These are phyloP conservation scores for Mortierella sp. DNA, from an alignment of 371 early-diverging fungal genomes.

Conservation along the genomic window DNA sequence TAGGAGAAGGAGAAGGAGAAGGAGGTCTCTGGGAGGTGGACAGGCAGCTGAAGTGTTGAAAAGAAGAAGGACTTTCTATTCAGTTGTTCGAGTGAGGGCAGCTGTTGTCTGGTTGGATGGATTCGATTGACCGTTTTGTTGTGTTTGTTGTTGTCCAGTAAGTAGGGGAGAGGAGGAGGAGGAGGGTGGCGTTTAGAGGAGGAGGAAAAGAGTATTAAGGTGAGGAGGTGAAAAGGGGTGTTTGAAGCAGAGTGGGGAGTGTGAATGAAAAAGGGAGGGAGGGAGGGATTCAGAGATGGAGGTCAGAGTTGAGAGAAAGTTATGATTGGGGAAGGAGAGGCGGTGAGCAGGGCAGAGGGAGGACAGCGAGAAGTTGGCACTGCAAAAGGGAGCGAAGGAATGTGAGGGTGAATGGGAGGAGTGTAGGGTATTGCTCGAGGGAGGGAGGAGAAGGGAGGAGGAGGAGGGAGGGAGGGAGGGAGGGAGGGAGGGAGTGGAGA, in stretches of 20 bases:
- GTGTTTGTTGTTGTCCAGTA: neutral
- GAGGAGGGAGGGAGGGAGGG: neutral
- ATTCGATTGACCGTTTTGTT: neutral
- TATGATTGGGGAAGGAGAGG: neutral
- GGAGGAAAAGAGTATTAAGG: neutral
- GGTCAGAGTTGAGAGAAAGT: neutral
- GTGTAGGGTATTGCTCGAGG: neutral
- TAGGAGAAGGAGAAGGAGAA: neutral
- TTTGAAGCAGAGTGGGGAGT: neutral
- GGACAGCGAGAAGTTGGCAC: neutral
- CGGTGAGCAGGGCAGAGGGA: neutral
- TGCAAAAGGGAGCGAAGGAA: neutral
- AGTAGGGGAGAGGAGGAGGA: neutral
- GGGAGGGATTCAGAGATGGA: neutral
- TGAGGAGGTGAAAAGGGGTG: neutral
- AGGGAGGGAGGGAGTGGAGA: neutral
- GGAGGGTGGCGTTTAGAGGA: neutral
- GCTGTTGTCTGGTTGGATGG: neutral
- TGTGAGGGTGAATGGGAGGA: neutral
- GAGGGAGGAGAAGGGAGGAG: neutral
- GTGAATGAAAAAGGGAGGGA: neutral
- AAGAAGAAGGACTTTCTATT: constrained; percentile 28
- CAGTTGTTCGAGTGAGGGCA: neutral
- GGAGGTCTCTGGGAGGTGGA: neutral
- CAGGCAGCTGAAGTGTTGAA: neutral